Percentiles rank a stretch among this genome's conserved stretches.
phyloP scores from a whole-genome alignment of 805 yeast species.

The Myxozyma melibiosi region DNA sequence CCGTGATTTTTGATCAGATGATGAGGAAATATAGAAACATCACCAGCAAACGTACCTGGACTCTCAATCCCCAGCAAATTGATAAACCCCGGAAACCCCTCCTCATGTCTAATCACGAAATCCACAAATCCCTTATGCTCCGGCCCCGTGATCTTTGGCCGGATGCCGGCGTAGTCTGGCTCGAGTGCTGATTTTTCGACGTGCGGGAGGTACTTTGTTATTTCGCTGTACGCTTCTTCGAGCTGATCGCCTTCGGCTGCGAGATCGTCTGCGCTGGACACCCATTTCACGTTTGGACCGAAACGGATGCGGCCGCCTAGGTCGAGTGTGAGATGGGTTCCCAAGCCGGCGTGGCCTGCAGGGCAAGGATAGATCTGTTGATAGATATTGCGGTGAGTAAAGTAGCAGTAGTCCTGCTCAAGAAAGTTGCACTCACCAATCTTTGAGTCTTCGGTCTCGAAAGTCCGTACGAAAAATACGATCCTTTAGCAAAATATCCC shows the following conservation, averaged over 20 bases:
- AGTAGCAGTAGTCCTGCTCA: no score
- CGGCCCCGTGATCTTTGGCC: conserved; percentile 70
- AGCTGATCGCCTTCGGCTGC: conserved; percentile 47
- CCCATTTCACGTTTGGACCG: conserved; percentile 91
- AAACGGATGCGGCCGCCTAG: conserved; percentile 76
- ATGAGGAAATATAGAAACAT: no score
- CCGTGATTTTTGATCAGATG: background rate
- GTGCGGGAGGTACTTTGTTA: conserved; percentile 64
- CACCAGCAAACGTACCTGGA: conserved; percentile 48
- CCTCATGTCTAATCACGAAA: conserved; percentile 70
- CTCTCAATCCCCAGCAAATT: conserved; percentile 84
- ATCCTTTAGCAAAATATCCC: conserved; percentile 80
- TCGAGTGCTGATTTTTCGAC: conserved; percentile 54
- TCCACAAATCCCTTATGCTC: conserved; percentile 60
- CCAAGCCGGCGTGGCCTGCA: conserved; percentile 69
- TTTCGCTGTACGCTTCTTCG: conserved; percentile 58
- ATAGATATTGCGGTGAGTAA: conserved; percentile 38
- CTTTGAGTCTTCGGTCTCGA: conserved; percentile 55
- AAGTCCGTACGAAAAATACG: conserved; percentile 63
- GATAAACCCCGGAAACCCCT: conserved; percentile 74
- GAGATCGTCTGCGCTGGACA: conserved; percentile 43
- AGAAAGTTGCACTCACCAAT: conserved; percentile 37
- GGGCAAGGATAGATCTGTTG: conserved; percentile 72
- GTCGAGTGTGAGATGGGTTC: conserved; percentile 85
- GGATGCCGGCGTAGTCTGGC: conserved; percentile 76